Conservation (phyloP, 2,329 filamentous ascomycete genomes). For the Xylaria sp. region DNA sequence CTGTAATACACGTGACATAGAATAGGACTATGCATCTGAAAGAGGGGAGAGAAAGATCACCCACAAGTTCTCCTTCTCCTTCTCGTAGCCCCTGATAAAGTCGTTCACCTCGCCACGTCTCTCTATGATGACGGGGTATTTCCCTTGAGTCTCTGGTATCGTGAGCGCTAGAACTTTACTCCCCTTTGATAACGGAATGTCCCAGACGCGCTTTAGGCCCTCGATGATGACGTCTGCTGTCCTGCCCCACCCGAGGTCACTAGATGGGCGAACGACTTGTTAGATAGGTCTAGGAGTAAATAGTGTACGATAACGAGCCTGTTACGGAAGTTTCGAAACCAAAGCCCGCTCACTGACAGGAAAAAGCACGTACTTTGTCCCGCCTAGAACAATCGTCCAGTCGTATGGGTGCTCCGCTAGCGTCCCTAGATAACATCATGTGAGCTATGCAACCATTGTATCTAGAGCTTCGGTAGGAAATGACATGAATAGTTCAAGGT, state of each 20-base stretch:
- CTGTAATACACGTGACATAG: not conserved
- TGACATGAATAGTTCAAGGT: not conserved
- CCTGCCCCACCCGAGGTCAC: slow-evolving; percentile 61
- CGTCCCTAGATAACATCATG: slow-evolving; percentile 21
- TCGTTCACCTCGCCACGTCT: slow-evolving; percentile 62
- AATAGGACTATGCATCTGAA: not conserved
- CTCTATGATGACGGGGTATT: slow-evolving; percentile 46
- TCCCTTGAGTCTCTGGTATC: slow-evolving; percentile 63
- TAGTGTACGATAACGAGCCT: not conserved
- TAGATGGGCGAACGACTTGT: slow-evolving; percentile 39
- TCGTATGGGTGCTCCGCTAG: slow-evolving; percentile 48
- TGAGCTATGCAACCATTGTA: slow-evolving; percentile 9
- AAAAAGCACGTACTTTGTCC: slow-evolving; percentile 66
- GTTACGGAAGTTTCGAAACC: not conserved
- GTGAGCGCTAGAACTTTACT: slow-evolving; percentile 72
- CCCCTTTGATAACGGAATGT: slow-evolving; percentile 59
- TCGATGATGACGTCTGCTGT: slow-evolving; percentile 58
- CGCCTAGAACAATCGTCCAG: slow-evolving; percentile 72
- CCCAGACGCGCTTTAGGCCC: slow-evolving; percentile 62
- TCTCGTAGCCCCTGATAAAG: slow-evolving; percentile 61
- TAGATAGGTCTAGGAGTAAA: slow-evolving; percentile 9
- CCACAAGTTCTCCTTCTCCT: slow-evolving; percentile 64
- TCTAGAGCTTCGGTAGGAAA: no score
- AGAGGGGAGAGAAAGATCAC: slow-evolving; percentile 40
- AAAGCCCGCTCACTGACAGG: not conserved